Evolutionary conservation across 2,329 filamentous ascomycete species (phyloP).

Genomic region (Fusarium chlamydosporum): DNA sequence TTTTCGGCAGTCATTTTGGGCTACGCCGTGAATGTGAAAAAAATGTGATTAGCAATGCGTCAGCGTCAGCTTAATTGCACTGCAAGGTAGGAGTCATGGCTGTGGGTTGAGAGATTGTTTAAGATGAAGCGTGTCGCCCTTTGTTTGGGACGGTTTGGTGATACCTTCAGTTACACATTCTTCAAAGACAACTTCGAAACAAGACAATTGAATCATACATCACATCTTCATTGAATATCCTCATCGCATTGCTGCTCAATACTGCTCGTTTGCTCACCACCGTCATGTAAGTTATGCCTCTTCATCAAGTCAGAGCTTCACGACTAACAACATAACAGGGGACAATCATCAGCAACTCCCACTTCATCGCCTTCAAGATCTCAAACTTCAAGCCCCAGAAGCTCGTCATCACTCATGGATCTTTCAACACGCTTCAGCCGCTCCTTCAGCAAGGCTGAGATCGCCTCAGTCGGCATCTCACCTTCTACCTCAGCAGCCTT

Average conservation of each 20-base stretch:
- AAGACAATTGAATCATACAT: neutral
- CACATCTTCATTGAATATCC: neutral
- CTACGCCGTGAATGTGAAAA: constrained; percentile 12
- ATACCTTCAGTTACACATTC: constrained; percentile 9
- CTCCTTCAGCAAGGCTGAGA: constrained; percentile 52
- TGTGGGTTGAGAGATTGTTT: constrained; percentile 22
- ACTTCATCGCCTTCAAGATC: constrained; percentile 1
- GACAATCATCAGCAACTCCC: constrained; percentile 30
- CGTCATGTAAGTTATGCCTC: constrained; percentile 41
- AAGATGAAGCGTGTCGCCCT: constrained; percentile 27
- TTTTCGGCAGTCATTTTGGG: constrained; percentile 5
- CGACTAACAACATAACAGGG: constrained; percentile 34
- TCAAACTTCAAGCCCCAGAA: neutral
- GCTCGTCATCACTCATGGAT: constrained; percentile 27
- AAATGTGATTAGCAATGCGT: constrained; percentile 26
- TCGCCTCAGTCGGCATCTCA: constrained; percentile 53
- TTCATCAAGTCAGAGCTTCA: neutral
- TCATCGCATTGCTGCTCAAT: neutral
- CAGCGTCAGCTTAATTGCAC: neutral
- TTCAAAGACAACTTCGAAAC: neutral
- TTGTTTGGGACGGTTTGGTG: constrained; percentile 9
- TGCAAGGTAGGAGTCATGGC: constrained; percentile 23
- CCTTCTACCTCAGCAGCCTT: constrained; percentile 48
- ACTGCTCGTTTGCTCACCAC: neutral
- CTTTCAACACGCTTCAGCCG: constrained; percentile 51